Base-by-base conservation (phyloP, 768 basidiomycete species). In the Hygrocybe coccinea region DNA sequence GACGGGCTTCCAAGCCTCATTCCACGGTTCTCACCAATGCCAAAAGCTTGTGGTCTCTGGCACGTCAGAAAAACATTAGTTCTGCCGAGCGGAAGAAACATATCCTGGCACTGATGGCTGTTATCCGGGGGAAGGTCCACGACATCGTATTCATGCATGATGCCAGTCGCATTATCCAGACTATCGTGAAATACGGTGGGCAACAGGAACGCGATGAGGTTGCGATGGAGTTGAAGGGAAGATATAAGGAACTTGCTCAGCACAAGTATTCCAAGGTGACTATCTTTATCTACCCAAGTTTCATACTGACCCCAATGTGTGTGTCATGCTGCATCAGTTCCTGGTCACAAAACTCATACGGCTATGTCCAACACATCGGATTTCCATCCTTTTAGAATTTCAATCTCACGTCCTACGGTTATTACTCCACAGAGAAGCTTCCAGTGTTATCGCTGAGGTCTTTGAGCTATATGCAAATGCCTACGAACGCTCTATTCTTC, bases 101-200 rank as follows among this genome's bases (percentile, higher is more conserved):
- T 48, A 75, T 95, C 56, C 74, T 78, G 45, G 80, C 83, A 24
- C 78, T 97, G 8, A 90, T 92, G 83, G 72, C 75, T 29, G 77
- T 86, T 44, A 83, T 93, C 19, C 82, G 87, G 19, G 92, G 91
- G 4, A 84, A 85, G 60, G 84, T 95, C 43, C 85, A 85, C 57
- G 92, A 94, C 33, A 84, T 95, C 36, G 86, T 89, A 1, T 80
- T 91, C 66, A 95, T 94, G 69, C 94, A 95, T 64, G 92, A 95
- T 68, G 92, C 91, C 7, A 92, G 91, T 64, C 81, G 86, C 60
- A 91, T 91, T 57, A 81, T 89, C 19, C 87, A 89, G 67, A 88
- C 84, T 0, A 74, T 89, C 11, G 87, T 95, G 47, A 94, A 89
- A 65, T 83, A 87, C 56, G 94, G 94, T 3, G 77, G 81, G 17